Base-by-base conservation (phyloP, 2,329 filamentous ascomycete genomes). In the Aschersonia sp. region DNA sequence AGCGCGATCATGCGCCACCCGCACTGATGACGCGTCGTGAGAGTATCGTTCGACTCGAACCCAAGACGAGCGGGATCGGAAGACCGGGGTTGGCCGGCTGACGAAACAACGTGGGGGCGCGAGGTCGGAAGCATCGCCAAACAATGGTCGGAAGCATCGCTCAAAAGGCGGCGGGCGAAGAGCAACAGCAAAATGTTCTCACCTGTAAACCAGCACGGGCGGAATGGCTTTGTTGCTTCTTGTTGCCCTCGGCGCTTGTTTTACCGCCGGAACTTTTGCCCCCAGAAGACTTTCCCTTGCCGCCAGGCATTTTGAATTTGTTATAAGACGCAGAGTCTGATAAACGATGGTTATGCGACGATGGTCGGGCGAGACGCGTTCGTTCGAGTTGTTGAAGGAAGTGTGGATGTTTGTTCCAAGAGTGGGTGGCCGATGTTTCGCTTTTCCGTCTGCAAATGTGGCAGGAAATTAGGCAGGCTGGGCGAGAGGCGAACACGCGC, bases 191-290 rank as follows among this genome's bases (percentile, higher is more conserved):
- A 1, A 5, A 42, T 42, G 20, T 45, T 51, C 53, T 77, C 75
- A 96, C 89, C 84, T 96, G 89, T 58, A 96, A 78, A 65, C 89
- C 89, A 65, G 89, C 89, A 69, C 92, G 89, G 63, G 88, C 87
- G 60, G 89, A 95, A 75, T 95, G 89, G 72, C 92, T 94, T 72
- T 94, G 86, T 63, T 86, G 84, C 75, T 95, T 95, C 73, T 85
- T 86, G 65, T 81, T 72, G 48, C 76, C 77, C 56, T 82, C 82
- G 60, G 62, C 70, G 51, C 72, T 71, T 45, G 73, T 75, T 75
- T 92, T 92, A 59, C 86, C 85, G 59, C 86, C 86, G 50, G 84
- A 76, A 65, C 72, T 89, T 81, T 94, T 95, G 64, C 89, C 89
- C 60, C 89, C 89, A 58, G 84, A 79, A 54, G 82, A 87, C 75